Percentiles rank a stretch among this genome's conserved stretches.
phyloP scores from a whole-genome alignment of 1,284 basidiomycete species.

The Papiliotrema nemorosa region DNA sequence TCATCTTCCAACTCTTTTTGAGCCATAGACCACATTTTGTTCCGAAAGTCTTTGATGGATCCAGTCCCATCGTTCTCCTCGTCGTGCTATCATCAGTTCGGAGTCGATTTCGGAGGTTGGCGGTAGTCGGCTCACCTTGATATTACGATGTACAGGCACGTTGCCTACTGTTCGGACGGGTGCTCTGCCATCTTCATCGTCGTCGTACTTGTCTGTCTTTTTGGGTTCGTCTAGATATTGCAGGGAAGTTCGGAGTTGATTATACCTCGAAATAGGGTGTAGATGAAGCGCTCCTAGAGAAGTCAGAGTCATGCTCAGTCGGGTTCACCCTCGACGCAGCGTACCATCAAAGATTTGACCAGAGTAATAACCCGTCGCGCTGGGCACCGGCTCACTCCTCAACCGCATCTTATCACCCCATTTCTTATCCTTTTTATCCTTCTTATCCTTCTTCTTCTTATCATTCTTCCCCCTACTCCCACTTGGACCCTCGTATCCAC shows the following conservation, averaged over 20 bases:
- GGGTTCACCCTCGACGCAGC: constrained; percentile 5
- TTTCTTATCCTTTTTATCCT: constrained; percentile 24
- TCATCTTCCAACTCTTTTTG: constrained; percentile 40
- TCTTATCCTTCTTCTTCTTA: constrained; percentile 19
- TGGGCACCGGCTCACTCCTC: constrained; percentile 38
- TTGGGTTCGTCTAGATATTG: constrained; percentile 38
- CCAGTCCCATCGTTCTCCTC: constrained; percentile 46
- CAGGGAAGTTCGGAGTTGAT: constrained; percentile 46
- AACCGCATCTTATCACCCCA: constrained; percentile 48
- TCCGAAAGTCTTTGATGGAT: constrained; percentile 46
- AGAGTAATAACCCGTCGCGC: constrained; percentile 37
- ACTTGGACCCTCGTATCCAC: constrained; percentile 13
- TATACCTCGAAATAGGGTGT: constrained; percentile 36
- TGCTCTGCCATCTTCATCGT: constrained; percentile 30
- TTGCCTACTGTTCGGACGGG: not conserved
- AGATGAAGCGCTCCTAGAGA: constrained; percentile 43
- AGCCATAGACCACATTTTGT: constrained; percentile 43
- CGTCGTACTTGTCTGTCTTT: constrained; percentile 13
- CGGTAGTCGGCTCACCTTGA: not conserved
- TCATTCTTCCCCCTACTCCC: constrained; percentile 12
- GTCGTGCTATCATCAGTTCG: constrained; percentile 20
- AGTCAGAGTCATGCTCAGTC: constrained; percentile 1
- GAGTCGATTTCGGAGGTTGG: not conserved
- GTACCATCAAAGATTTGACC: constrained; percentile 43
- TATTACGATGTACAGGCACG: too few relatives aligned